These are phyloP conservation scores for Tulasnella sp. DNA, from an alignment of 768 basidiomycete species.

Conservation along the genomic window DNA sequence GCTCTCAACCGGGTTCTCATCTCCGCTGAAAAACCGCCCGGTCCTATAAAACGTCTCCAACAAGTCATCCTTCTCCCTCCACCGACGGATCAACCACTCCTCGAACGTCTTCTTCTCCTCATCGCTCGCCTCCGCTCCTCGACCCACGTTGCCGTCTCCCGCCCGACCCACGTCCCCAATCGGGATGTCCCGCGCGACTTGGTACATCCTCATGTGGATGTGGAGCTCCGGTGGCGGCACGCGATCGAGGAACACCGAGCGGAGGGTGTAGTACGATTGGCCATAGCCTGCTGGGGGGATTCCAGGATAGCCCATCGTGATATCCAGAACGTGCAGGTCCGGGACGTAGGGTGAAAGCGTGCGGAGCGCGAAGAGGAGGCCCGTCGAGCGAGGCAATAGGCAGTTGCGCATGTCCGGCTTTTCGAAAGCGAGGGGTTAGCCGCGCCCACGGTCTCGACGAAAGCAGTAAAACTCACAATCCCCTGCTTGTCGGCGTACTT, in stretches of 20 bases:
- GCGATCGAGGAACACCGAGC: conserved; percentile 78
- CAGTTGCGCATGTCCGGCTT: conserved; percentile 77
- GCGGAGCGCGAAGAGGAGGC: conserved; percentile 77
- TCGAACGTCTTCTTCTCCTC: conserved; percentile 68
- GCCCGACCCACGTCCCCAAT: conserved; percentile 49
- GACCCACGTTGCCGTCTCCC: conserved; percentile 37
- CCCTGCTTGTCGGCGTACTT: conserved; percentile 85
- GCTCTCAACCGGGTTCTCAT: conserved; percentile 38
- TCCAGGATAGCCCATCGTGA: conserved; percentile 90
- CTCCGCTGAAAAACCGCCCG: conserved; percentile 35
- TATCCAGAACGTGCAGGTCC: conserved; percentile 75
- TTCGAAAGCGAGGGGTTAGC: no score
- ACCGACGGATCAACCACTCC: conserved; percentile 72
- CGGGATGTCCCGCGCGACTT: conserved; percentile 62
- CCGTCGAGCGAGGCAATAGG: conserved; percentile 91
- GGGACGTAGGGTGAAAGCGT: conserved; percentile 75
- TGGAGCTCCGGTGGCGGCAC: conserved; percentile 81
- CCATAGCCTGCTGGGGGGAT: conserved; percentile 77
- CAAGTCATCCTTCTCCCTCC: conserved; percentile 78
- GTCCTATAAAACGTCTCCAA: conserved; percentile 62
- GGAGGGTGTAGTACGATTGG: conserved; percentile 83
- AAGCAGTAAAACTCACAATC: conserved; percentile 83
- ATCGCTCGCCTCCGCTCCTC: conserved; percentile 42
- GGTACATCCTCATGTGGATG: conserved; percentile 78
- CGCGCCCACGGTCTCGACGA: no score